phyloP scores from a whole-genome alignment of 2,329 filamentous ascomycete species.

The Ascochyta fabae region DNA sequence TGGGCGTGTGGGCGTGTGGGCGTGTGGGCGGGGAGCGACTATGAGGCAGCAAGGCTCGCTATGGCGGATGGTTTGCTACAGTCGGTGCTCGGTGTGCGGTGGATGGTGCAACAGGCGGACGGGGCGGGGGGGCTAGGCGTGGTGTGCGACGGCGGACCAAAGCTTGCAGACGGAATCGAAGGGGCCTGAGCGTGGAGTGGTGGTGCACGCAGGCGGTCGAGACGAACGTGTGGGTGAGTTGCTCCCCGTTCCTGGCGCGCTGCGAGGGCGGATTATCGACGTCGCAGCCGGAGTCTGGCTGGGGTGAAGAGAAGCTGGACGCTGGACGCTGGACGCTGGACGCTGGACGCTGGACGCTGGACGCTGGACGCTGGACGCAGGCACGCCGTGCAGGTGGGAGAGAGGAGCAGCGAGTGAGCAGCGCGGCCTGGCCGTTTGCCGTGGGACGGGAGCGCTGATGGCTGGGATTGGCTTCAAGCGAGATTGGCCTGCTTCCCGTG shows the following conservation, averaged over 20 bases:
- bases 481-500: slow-evolving; percentile 15
- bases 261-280: slow-evolving; percentile 31
- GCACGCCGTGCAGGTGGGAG: slow-evolving; percentile 17
- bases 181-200: slow-evolving; percentile 16
- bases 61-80: slow-evolving; percentile 16
- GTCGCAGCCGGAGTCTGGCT: slow-evolving; percentile 40
- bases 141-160: slow-evolving; percentile 23
- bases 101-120: slow-evolving; percentile 28
- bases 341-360: background rate
- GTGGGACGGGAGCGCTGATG: slow-evolving; percentile 20
- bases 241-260: slow-evolving; percentile 4
- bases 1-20: slow-evolving; percentile 6
- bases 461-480: slow-evolving; percentile 23
- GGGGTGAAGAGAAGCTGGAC: slow-evolving; percentile 11
- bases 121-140: slow-evolving; percentile 28
- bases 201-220: slow-evolving; percentile 1
- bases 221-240: background rate
- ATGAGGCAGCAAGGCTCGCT: slow-evolving; percentile 22
- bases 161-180: slow-evolving; percentile 14
- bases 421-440: slow-evolving; percentile 8
- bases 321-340: background rate
- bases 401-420: slow-evolving; percentile 13
- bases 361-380: background rate
- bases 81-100: slow-evolving; percentile 17
- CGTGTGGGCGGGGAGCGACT: slow-evolving; percentile 9